phyloP scores from a whole-genome alignment of 2,329 filamentous ascomycete species.

The Pseudogymnoascus sp. region DNA sequence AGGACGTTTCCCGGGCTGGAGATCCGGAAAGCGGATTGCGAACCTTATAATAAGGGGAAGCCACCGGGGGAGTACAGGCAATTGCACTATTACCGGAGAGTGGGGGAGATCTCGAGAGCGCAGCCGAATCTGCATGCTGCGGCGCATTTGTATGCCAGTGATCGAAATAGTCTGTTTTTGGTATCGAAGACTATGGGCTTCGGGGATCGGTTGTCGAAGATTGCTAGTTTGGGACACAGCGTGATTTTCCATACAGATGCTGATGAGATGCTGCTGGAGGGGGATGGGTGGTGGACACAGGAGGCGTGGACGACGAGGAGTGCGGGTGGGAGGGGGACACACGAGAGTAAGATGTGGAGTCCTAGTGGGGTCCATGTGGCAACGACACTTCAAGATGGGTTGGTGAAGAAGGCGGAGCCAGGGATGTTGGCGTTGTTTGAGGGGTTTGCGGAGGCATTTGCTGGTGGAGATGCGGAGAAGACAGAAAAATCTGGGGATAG shows the following conservation, averaged over 20 bases:
- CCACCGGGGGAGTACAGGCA: slow-evolving; percentile 14
- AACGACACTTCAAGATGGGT: slow-evolving; percentile 42
- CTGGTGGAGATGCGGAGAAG: neutral
- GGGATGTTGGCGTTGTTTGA: slow-evolving; percentile 10
- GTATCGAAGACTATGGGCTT: slow-evolving; percentile 42
- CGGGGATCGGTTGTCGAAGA: slow-evolving; percentile 31
- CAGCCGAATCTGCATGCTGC: slow-evolving; percentile 47
- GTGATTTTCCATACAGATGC: slow-evolving; percentile 39
- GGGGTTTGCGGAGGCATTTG: neutral
- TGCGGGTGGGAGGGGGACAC: slow-evolving; percentile 37
- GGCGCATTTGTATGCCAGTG: slow-evolving; percentile 49
- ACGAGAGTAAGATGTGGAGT: slow-evolving; percentile 39
- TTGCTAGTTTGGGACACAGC: slow-evolving; percentile 41
- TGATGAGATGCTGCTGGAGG: slow-evolving; percentile 32
- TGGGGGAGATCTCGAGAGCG: slow-evolving; percentile 33
- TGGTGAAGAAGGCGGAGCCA: slow-evolving; percentile 28
- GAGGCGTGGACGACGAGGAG: slow-evolving; percentile 39
- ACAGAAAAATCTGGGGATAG: neutral
- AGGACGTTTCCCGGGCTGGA: slow-evolving; percentile 31
- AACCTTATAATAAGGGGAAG: slow-evolving; percentile 13
- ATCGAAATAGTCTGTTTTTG: slow-evolving; percentile 46
- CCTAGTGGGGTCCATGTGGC: slow-evolving; percentile 35
- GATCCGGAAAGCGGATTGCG: slow-evolving; percentile 39
- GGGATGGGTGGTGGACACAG: slow-evolving; percentile 39
- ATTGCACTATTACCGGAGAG: slow-evolving; percentile 10